phyloP scores from a whole-genome alignment of 257 asterid species.

The Solanum chilense region DNA sequence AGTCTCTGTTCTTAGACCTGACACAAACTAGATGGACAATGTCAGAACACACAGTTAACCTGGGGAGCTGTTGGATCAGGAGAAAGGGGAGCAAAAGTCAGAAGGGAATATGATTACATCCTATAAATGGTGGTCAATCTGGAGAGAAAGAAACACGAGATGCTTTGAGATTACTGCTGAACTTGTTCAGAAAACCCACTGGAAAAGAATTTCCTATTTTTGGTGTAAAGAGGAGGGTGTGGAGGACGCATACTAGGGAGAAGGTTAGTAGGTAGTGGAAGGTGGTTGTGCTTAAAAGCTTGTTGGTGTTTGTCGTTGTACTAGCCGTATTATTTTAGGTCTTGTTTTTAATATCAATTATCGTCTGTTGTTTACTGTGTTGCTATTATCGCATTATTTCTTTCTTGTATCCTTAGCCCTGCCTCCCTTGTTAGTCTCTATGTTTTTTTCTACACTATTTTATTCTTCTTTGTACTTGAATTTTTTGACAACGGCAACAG shows the following conservation, averaged over 20 bases:
- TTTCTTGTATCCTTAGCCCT: not conserved
- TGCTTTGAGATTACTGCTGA: not conserved
- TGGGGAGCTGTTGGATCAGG: not conserved
- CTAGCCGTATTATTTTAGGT: not conserved
- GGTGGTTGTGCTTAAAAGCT: not conserved
- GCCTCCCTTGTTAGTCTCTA: not conserved
- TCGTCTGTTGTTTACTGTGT: not conserved
- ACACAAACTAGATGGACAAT: not conserved
- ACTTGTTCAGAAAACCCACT: not conserved
- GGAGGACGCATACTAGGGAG: not conserved
- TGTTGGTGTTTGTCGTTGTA: not conserved
- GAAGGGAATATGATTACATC: not conserved
- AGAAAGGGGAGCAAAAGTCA: not conserved
- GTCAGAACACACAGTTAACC: not conserved
- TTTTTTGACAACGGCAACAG: too few species aligned
- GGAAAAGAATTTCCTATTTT: not conserved
- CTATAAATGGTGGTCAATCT: not conserved
- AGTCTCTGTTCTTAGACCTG: not conserved
- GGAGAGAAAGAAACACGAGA: not conserved
- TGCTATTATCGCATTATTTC: not conserved
- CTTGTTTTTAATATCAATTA: not conserved
- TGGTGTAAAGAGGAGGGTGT: not conserved
- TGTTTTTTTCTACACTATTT: not conserved
- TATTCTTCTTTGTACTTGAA: not conserved
- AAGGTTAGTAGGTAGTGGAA: not conserved